Base-by-base conservation (phyloP, 208 protist species). In the Angomonas deanei region DNA sequence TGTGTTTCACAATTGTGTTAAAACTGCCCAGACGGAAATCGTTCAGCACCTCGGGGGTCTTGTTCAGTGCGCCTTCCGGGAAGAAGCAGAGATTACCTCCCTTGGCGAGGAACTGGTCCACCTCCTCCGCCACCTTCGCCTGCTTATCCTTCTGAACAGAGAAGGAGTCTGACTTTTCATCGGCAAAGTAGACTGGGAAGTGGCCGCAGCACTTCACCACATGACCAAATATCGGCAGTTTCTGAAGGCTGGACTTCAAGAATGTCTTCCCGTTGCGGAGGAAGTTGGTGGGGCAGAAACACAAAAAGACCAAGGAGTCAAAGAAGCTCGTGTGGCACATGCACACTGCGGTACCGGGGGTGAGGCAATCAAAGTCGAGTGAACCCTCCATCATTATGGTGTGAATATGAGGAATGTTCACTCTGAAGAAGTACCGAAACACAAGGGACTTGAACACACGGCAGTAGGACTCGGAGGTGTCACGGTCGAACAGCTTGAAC, bases 241-340 rank as follows among this genome's bases (percentile, higher is more conserved):
- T 72, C 49, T 62, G 73, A 24, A 94, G 66, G 0, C 76, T 71
- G 27, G 62, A 67, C 68, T 92, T 92, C 23, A 84, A 36, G 61
- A 89, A 79, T n/a, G 85, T 84, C 61, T 78, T 73, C 56, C 60
- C 65, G 13, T 73, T 70, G 33, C 26, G 48, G 28, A 88, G 50
- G 56, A 72, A 76, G 0, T 49, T n/a, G 13, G 78, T 48, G 0
- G 82, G 74, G 2, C 33, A 60, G 15, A 89, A 28, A 42, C 57
- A 73, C n/a, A 84, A 38, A 47, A 84, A 88, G 21, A 88, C 36
- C 32, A 91, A 27, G 1, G 76, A 67, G 63, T 92, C 88, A 31
- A 85, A 88, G 70, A 89, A 91, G 62, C 77, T 86, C 27, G 80
- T 77, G 72, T 94, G 88, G 64, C 78, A 81, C 24, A 83, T 69